Evolutionary conservation across 2,329 filamentous ascomycete species (phyloP).

Genomic region (Colletotrichum eremochloae): DNA sequence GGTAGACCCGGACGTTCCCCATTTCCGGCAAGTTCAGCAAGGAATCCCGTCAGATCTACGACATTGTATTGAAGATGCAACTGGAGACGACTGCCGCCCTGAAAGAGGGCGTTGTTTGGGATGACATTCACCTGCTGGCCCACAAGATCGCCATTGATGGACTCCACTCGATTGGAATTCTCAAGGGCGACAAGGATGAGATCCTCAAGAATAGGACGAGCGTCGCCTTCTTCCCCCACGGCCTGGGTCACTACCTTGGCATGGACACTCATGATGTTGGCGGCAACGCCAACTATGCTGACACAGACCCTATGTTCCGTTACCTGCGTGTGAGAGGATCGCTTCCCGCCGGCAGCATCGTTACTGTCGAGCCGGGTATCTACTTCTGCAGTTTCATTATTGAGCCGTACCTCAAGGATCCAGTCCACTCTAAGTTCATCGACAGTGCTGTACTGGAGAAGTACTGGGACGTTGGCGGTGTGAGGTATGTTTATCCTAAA

Average conservation of each 20-base stretch:
- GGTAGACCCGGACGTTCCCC: slow-evolving; percentile 86
- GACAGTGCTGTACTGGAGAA: slow-evolving; percentile 78
- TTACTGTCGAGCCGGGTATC: slow-evolving; percentile 95
- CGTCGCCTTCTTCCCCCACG: slow-evolving; percentile 92
- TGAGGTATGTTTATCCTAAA: slow-evolving; percentile 62
- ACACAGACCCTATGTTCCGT: slow-evolving; percentile 86
- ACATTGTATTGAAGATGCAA: slow-evolving; percentile 90
- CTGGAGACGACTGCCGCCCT: slow-evolving; percentile 79
- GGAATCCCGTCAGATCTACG: slow-evolving; percentile 81
- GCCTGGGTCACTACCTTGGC: slow-evolving; percentile 89
- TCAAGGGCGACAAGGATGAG: slow-evolving; percentile 76
- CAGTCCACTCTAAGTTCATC: slow-evolving; percentile 81
- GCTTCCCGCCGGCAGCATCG: slow-evolving; percentile 81
- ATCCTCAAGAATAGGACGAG: slow-evolving; percentile 85
- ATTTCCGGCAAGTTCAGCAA: slow-evolving; percentile 78
- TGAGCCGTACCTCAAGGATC: slow-evolving; percentile 80
- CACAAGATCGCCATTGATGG: slow-evolving; percentile 87
- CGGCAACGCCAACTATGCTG: slow-evolving; percentile 81
- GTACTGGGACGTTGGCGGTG: slow-evolving; percentile 87
- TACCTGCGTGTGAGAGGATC: slow-evolving; percentile 85
- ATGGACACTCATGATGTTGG: slow-evolving; percentile 94
- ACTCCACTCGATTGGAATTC: slow-evolving; percentile 79
- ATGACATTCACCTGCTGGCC: slow-evolving; percentile 83
- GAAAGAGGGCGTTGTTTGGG: slow-evolving; percentile 82
- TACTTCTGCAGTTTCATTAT: slow-evolving; percentile 96